Conservation (phyloP, 2,329 filamentous ascomycete species). For the Seiridium cupressi region DNA sequence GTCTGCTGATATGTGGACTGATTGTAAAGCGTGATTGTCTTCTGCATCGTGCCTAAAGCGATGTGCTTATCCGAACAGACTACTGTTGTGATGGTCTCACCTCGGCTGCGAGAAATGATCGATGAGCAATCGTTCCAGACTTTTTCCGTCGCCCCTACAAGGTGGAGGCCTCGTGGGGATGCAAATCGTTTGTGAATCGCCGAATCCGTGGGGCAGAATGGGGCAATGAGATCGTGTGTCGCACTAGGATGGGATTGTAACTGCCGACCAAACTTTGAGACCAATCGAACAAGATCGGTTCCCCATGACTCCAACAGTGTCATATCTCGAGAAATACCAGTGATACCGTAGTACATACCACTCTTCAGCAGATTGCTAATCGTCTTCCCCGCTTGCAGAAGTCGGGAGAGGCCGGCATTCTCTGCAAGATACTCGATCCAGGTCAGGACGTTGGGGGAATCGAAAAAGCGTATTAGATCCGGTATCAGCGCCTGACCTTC, state of each 20-base stretch:
- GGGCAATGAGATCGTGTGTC: conserved; percentile 10
- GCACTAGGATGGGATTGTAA: conserved; percentile 1
- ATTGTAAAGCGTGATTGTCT: neutral
- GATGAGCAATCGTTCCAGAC: conserved; percentile 11
- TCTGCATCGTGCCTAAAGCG: neutral
- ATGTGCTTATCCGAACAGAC: neutral
- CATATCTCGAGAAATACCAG: neutral
- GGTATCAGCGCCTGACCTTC: conserved; percentile 17
- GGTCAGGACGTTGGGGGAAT: conserved; percentile 30
- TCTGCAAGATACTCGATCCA: conserved; percentile 31
- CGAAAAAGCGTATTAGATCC: conserved; percentile 27
- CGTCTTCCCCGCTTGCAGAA: conserved; percentile 7
- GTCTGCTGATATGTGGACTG: neutral
- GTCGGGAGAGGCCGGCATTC: neutral
- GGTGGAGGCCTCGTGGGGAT: neutral
- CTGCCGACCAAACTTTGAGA: conserved; percentile 8
- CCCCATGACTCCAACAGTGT: conserved; percentile 8
- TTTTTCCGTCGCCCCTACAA: neutral
- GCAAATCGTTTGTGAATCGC: conserved; percentile 5
- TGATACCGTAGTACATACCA: neutral
- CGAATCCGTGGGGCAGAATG: conserved; percentile 10
- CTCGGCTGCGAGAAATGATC: neutral
- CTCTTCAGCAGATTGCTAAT: conserved; percentile 2
- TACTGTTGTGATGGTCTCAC: neutral
- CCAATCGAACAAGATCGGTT: conserved; percentile 8